These are phyloP conservation scores for Melampsora allii-populina DNA, from an alignment of 1,284 basidiomycete species.

Conservation along the genomic window DNA sequence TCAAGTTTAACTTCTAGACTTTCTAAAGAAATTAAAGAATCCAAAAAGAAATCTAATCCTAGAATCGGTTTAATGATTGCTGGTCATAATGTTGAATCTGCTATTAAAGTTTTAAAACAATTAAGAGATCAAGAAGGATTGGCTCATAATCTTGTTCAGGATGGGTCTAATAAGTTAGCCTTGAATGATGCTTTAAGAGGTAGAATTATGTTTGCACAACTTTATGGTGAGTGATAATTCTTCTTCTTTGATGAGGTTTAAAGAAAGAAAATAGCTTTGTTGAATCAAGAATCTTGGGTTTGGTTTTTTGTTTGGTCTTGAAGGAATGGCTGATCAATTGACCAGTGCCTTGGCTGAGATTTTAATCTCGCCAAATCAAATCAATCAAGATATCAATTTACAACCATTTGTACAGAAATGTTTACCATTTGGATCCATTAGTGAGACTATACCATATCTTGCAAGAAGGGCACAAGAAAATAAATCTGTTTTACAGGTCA, in stretches of 20 bases:
- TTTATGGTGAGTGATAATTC: slow-evolving; percentile 35
- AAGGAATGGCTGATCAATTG: slow-evolving; percentile 36
- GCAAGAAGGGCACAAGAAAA: slow-evolving; percentile 35
- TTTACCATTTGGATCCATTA: slow-evolving; percentile 26
- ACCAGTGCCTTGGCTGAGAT: slow-evolving; percentile 17
- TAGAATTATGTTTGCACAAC: slow-evolving; percentile 40
- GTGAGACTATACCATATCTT: slow-evolving; percentile 24
- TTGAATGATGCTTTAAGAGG: slow-evolving; percentile 25
- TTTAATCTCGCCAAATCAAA: neutral
- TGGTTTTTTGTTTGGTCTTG: neutral
- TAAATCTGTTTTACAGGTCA: slow-evolving; percentile 12
- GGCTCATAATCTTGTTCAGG: neutral
- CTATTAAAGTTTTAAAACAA: slow-evolving; percentile 15
- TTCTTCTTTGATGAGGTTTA: no score
- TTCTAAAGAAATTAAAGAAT: neutral
- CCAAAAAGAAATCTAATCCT: neutral
- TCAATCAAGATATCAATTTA: neutral
- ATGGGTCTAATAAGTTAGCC: neutral
- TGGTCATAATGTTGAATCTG: slow-evolving; percentile 19
- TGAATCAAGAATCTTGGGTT: no score
- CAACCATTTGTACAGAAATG: slow-evolving; percentile 38
- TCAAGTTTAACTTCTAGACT: neutral
- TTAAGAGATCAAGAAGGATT: slow-evolving; percentile 28
- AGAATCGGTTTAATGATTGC: slow-evolving; percentile 10
- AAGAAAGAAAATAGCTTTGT: no score